Evolutionary conservation across 495 filamentous ascomycete genomes (phyloP).

Genomic region (Penicillium pancosmium): DNA sequence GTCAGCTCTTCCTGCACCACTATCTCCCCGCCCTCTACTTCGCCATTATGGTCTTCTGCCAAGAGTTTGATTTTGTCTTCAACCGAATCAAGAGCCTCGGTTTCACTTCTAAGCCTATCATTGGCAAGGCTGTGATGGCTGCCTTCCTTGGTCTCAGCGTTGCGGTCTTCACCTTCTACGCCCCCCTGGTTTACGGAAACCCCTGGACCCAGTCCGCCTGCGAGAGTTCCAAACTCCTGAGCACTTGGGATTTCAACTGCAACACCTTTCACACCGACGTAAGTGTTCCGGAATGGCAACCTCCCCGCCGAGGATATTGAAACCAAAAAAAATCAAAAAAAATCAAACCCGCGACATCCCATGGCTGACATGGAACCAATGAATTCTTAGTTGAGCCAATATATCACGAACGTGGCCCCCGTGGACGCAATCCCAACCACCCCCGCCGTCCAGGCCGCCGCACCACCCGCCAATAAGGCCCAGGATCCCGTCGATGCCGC

Average conservation of each 20-base stretch:
- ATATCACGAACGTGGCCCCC: slow-evolving; percentile 36
- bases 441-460: slow-evolving; percentile 13
- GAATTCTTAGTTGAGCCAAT: slow-evolving; percentile 42
- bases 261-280: slow-evolving; percentile 86
- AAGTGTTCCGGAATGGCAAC: slow-evolving; percentile 55
- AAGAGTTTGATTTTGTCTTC: slow-evolving; percentile 82
- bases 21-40: slow-evolving; percentile 97
- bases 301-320: slow-evolving; percentile 38
- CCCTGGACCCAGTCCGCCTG: slow-evolving; percentile 89
- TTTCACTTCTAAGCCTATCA: slow-evolving; percentile 66
- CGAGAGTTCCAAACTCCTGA: slow-evolving; percentile 81
- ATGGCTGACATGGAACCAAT: slow-evolving; percentile 30
- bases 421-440: slow-evolving; percentile 32
- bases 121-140: slow-evolving; percentile 71
- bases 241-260: slow-evolving; percentile 96
- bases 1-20: slow-evolving; percentile 96
- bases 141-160: slow-evolving; percentile 72
- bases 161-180: slow-evolving; percentile 78
- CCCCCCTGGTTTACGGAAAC: slow-evolving; percentile 91
- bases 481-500: slow-evolving; percentile 6
- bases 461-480: slow-evolving; percentile 17
- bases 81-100: slow-evolving; percentile 68
- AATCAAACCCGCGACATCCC: slow-evolving; percentile 13
- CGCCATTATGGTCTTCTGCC: slow-evolving; percentile 83
- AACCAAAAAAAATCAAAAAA: not conserved